These are phyloP conservation scores for Epithemia pelagica DNA, from an alignment of 108 stramenopile species.

Conservation along the genomic window DNA sequence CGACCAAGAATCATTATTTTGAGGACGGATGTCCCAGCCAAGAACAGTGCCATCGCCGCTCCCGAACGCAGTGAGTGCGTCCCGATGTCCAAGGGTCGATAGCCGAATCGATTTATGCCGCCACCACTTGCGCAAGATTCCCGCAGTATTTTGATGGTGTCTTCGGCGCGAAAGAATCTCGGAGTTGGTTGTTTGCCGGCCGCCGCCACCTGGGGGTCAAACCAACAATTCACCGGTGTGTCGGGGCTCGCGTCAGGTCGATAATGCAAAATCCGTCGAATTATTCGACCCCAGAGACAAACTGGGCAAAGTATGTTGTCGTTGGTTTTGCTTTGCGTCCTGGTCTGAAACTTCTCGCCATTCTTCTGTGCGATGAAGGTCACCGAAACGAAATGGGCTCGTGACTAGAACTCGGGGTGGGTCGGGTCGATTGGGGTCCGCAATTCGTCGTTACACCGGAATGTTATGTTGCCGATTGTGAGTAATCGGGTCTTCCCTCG, in stretches of 20 bases:
- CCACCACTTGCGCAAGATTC: neutral
- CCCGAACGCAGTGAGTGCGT: neutral
- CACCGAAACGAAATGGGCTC: neutral
- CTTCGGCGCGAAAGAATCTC: neutral
- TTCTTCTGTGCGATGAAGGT: neutral
- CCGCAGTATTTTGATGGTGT: neutral
- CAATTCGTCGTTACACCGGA: neutral
- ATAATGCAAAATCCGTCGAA: neutral
- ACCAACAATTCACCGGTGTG: neutral
- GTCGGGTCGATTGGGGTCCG: neutral
- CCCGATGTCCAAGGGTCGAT: neutral
- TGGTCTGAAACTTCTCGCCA: neutral
- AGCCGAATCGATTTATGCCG: neutral
- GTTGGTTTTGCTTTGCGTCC: neutral
- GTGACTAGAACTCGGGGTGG: neutral
- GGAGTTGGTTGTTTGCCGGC: neutral
- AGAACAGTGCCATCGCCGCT: slow-evolving; percentile 1
- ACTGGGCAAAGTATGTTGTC: neutral
- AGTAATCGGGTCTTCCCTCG: neutral
- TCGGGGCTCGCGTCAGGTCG: neutral
- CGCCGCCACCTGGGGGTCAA: neutral
- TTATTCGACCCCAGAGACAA: neutral
- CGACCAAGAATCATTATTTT: slow-evolving; percentile 5
- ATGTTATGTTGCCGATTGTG: neutral
- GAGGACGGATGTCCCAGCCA: neutral